Evolutionary conservation across 225 moss, liverwort and hornwort genomes (phyloP).

Genomic region (Antitrichia curtipendula): DNA sequence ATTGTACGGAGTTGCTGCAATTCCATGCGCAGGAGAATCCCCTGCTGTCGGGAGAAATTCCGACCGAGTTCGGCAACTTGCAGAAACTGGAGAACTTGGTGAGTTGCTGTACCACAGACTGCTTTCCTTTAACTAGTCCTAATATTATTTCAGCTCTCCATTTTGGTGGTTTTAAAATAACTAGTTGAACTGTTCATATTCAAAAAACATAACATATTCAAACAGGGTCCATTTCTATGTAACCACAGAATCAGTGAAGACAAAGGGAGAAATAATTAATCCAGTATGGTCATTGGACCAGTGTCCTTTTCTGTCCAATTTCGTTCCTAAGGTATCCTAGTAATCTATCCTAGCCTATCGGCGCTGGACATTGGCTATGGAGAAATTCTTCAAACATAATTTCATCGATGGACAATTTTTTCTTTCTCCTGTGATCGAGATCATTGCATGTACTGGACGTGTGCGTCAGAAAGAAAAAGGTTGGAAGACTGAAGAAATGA

Average conservation of each 20-base stretch:
- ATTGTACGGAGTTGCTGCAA: not conserved
- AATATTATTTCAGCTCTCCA: not conserved
- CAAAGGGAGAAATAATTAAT: not conserved
- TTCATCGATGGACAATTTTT: not conserved
- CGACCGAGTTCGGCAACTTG: slow-evolving; percentile 12
- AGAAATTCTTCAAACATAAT: not conserved
- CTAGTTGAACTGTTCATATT: not conserved
- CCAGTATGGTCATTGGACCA: no score
- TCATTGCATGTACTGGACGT: not conserved
- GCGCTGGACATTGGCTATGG: not conserved
- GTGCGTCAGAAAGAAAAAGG: not conserved
- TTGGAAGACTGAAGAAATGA: not conserved
- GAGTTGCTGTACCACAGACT: not conserved
- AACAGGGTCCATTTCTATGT: not conserved
- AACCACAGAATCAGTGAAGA: not conserved
- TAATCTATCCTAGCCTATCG: not conserved
- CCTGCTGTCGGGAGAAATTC: slow-evolving; percentile 4
- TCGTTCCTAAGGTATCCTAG: not conserved
- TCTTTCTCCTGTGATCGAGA: not conserved
- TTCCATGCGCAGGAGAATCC: slow-evolving; percentile 3
- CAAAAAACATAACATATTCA: no score
- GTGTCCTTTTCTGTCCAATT: not conserved
- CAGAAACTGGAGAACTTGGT: slow-evolving; percentile 7
- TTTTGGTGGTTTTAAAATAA: not conserved
- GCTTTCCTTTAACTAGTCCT: no score